Evolutionary conservation across 1,284 basidiomycete species (phyloP), one percentile per base, ranked within the genome.

Genomic region (Heterobasidion occidentale): DNA sequence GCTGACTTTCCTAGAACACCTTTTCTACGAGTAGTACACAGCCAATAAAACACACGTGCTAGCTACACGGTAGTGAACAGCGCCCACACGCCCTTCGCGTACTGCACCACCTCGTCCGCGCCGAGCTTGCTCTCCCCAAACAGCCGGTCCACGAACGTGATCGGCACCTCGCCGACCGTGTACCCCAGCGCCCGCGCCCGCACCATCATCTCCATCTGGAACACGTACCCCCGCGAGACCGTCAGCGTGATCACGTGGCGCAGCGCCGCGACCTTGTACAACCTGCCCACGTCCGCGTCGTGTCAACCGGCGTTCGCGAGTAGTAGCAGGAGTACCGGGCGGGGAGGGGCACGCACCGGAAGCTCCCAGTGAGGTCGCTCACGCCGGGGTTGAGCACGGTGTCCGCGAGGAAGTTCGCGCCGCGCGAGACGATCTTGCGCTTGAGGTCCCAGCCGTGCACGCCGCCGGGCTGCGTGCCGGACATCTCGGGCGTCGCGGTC

Each of bases 191-290:
- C 81, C 50, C 86, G 79, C 2, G 93, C 93, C 4, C 93, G 83
- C 33, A 94, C 93, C 79, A 95, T 93, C 83, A 95, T 95, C 71
- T 96, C 93, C 93, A 96, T 96, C 75, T 96, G 93, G 77, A 96
- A 95, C 14, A 96, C 93, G 65, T 95, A 96, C 2, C 93, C 93
- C 62, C 90, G 90, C 15, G 90, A 92, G 59, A 87, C 81, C 8
- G 89, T 92, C 61, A 87, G 77, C 6, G 84, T 79, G 64, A 96
- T 95, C 64, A 96, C 88, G 62, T 90, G 84, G 53, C 80, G 80
- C 57, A 96, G 77, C 6, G 91, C 92, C 1, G 79, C 77, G 14
- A 84, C 71, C 48, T 89, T 84, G 70, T 95, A 96, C 19, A 96
- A 71, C 58, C 91, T 92, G 61, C 3, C 35, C 38, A 47, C 50